Percentiles rank a stretch among this genome's conserved stretches.
Evolutionary conservation across 2,329 filamentous ascomycete species (phyloP).

Genomic region (Colletotrichum musicola): DNA sequence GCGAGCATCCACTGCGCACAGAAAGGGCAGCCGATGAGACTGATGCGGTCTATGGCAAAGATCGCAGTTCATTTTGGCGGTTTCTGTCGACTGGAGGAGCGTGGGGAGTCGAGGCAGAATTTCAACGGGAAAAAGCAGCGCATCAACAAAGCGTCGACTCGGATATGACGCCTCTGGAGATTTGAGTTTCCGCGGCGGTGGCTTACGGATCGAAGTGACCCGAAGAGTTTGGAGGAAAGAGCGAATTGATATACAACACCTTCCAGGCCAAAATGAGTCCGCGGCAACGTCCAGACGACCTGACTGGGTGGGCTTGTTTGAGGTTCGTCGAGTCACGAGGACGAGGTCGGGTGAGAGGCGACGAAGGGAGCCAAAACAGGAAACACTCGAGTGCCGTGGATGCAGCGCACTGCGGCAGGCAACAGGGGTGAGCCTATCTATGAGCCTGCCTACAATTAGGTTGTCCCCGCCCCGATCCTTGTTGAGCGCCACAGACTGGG

Average conservation of each 20-base stretch:
- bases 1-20: slow-evolving; percentile 78
- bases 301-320: slow-evolving; percentile 22
- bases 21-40: slow-evolving; percentile 69
- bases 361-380: slow-evolving; percentile 26
- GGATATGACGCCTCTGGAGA: slow-evolving; percentile 7
- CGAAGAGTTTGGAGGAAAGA: slow-evolving; percentile 8
- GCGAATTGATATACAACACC: slow-evolving; percentile 21
- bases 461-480: slow-evolving; percentile 1
- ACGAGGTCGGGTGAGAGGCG: slow-evolving; percentile 37
- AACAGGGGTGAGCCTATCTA: slow-evolving; percentile 29
- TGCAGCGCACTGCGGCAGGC: slow-evolving; percentile 33
- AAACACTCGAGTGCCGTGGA: slow-evolving; percentile 29
- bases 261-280: slow-evolving; percentile 14
- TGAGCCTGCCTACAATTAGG: background rate
- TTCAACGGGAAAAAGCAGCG: background rate
- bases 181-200: slow-evolving; percentile 26
- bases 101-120: slow-evolving; percentile 4
- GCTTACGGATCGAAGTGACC: background rate
- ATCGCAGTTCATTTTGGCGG: slow-evolving; percentile 72
- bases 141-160: slow-evolving; percentile 28
- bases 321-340: slow-evolving; percentile 31
- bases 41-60: slow-evolving; percentile 72
- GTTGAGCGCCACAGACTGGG: slow-evolving; percentile 27
- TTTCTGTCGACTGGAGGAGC: slow-evolving; percentile 3
- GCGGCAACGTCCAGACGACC: slow-evolving; percentile 9